Conservation (phyloP, 2,329 filamentous ascomycete species). For the Aspergillus awamori region DNA sequence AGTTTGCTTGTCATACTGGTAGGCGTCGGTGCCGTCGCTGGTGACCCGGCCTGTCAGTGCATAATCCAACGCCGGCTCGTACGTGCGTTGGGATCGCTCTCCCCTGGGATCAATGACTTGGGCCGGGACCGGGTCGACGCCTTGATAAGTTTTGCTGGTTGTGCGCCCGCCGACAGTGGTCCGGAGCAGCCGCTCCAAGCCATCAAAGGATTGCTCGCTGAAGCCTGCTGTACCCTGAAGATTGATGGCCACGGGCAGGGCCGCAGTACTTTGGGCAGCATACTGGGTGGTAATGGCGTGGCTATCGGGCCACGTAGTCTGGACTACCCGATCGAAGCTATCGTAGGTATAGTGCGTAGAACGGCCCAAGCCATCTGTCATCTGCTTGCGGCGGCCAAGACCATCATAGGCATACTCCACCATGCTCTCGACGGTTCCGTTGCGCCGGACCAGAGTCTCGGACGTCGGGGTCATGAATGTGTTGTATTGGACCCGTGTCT, state of each 20-base stretch:
- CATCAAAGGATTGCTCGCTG: constrained; percentile 6
- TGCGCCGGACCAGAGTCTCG: not conserved
- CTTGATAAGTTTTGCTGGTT: not conserved
- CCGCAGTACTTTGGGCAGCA: not conserved
- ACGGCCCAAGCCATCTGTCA: constrained; percentile 1
- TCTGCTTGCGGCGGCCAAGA: not conserved
- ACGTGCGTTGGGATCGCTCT: not conserved
- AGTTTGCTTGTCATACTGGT: constrained; percentile 6
- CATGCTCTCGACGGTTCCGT: not conserved
- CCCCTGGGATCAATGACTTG: not conserved
- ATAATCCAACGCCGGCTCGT: constrained; percentile 4
- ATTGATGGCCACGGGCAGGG: not conserved
- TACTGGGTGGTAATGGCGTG: not conserved
- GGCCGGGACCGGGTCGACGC: not conserved
- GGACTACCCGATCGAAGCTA: constrained; percentile 8
- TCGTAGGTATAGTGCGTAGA: constrained; percentile 10
- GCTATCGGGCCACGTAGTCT: constrained; percentile 9
- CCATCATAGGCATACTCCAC: constrained; percentile 5
- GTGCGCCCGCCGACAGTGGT: constrained; percentile 7
- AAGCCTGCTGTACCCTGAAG: not conserved
- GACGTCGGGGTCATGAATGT: not conserved
- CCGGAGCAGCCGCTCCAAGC: not conserved
- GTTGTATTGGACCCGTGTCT: not conserved
- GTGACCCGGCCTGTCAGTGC: not conserved
- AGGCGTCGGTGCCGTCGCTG: not conserved